Base-by-base conservation (phyloP, 306 rosid genomes). In the Prosopis cineraria region DNA sequence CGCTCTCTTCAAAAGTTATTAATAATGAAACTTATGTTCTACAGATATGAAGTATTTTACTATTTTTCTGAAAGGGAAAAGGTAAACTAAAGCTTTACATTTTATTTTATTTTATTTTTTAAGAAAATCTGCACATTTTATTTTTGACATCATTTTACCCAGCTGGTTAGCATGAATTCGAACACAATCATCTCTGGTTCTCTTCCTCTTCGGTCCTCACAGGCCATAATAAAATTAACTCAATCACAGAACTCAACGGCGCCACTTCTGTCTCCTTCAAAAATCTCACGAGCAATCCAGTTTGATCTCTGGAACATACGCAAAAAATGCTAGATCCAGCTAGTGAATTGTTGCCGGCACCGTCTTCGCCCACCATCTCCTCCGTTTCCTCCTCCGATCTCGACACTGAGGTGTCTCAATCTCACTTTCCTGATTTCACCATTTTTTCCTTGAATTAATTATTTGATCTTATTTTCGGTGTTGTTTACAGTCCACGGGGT, bases 381-480 rank as follows among this genome's bases (percentile, higher is more conserved):
- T 94, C 97, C 78, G 75, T 94, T 68, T 92, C 97, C 64, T 94
- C 98, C 71, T 94, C 98, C 89, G 97, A 94, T 92, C 93, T 94
- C 82, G 98, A 92, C 88, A 94, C 98, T 74, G 88, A 85, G 88
- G 88, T 85, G 78, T 70, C 72, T 44, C 66, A 62, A 13, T 52
- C 45, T 67, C 56, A 11, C 6, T 68, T 47, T 29, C 39, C 9
- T 6, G 0, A 37, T 69, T 6, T 33, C 14, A 50, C 3, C 4
- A 24, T n/a, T n/a, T 44, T 13, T 40, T 39, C 24, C 47, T 3
- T 12, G 30, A 81, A 52, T 20, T 52, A 6, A 3, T 69, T 13
- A 70, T 63, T 13, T n/a, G 44, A 80, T 25, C 27, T 17, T 41
- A 20, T 0, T 39, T 20, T 14, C 81, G 84, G 13, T 5, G 96